Evolutionary conservation across 768 basidiomycete species (phyloP).

Genomic region (Pleurotus djamor): DNA sequence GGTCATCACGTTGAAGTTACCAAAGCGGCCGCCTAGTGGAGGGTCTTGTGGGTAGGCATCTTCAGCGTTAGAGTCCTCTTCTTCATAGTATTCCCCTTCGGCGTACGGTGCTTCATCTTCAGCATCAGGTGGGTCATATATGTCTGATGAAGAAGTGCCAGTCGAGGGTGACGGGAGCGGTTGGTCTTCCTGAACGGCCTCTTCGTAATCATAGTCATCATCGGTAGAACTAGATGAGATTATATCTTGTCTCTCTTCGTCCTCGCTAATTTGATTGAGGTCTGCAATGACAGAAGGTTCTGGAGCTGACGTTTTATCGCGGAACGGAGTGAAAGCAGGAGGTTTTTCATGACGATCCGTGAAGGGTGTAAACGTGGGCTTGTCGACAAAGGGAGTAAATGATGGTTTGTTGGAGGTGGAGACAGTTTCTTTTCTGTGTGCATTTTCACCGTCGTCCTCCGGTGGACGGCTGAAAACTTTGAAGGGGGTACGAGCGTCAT

Average conservation of each 20-base stretch:
- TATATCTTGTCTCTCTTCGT: slow-evolving; percentile 20
- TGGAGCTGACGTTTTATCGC: slow-evolving; percentile 16
- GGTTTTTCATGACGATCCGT: slow-evolving; percentile 22
- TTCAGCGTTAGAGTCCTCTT: slow-evolving; percentile 15
- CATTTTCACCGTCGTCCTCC: slow-evolving; percentile 35
- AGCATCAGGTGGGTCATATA: slow-evolving; percentile 11
- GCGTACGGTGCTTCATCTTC: slow-evolving; percentile 18
- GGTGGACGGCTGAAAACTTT: slow-evolving; percentile 80
- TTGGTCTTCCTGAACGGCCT: slow-evolving; percentile 19
- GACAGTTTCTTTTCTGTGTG: slow-evolving; percentile 7
- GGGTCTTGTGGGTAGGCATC: slow-evolving; percentile 34
- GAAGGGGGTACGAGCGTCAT: slow-evolving; percentile 41
- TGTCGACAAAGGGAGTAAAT: slow-evolving; percentile 38
- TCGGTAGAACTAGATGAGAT: slow-evolving; percentile 21
- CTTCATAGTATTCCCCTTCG: slow-evolving; percentile 15
- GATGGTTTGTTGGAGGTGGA: slow-evolving; percentile 47
- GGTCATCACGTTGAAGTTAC: slow-evolving; percentile 91
- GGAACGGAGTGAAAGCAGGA: slow-evolving; percentile 35
- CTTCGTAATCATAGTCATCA: slow-evolving; percentile 31
- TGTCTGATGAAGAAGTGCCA: not conserved
- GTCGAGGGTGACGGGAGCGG: slow-evolving; percentile 1
- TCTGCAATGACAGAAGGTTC: slow-evolving; percentile 22
- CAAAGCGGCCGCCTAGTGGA: slow-evolving; percentile 75
- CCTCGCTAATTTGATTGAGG: slow-evolving; percentile 20
- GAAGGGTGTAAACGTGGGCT: slow-evolving; percentile 40